A percentile compares a stretch with the other conserved stretches of the same genome.
Evolutionary conservation across 2,329 filamentous ascomycete species (phyloP).

Genomic region (Paracorniculantispora psalliotae): DNA sequence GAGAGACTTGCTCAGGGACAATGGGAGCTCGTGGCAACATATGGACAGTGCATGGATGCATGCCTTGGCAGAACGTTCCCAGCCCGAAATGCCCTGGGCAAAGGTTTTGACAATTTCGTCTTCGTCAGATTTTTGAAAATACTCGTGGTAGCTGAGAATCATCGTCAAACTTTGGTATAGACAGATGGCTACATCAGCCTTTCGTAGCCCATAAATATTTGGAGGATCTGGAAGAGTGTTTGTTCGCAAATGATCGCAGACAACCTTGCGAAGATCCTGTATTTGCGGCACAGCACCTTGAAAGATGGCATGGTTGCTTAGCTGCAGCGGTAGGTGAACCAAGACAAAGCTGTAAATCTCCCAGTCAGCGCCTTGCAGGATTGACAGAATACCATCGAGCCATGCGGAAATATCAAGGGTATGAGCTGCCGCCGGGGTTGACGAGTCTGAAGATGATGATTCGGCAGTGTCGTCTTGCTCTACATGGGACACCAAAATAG

Average conservation of each 20-base stretch:
- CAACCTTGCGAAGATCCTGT: constrained; percentile 64
- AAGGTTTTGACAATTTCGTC: constrained; percentile 87
- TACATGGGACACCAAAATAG: constrained; percentile 43
- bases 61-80: constrained; percentile 81
- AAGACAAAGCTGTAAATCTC: constrained; percentile 89
- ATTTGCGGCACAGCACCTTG: constrained; percentile 68
- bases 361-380: constrained; percentile 78
- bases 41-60: constrained; percentile 94
- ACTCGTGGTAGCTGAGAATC: constrained; percentile 82
- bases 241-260: constrained; percentile 79
- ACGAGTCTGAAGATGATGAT: constrained; percentile 19
- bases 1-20: constrained; percentile 79
- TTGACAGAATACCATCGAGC: constrained; percentile 70
- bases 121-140: constrained; percentile 78
- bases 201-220: constrained; percentile 69
- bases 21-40: constrained; percentile 89
- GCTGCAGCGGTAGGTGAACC: constrained; percentile 77
- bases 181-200: constrained; percentile 83
- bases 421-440: constrained; percentile 26
- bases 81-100: constrained; percentile 74
- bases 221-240: constrained; percentile 80
- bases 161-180: constrained; percentile 83
- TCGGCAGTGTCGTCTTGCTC: constrained; percentile 22
- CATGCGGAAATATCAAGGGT: constrained; percentile 60
- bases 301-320: constrained; percentile 87